Evolutionary conservation across 129 eudicot genomes (phyloP), one percentile per base, ranked within the genome.

Genomic region (Smallanthus sonchifolius): DNA sequence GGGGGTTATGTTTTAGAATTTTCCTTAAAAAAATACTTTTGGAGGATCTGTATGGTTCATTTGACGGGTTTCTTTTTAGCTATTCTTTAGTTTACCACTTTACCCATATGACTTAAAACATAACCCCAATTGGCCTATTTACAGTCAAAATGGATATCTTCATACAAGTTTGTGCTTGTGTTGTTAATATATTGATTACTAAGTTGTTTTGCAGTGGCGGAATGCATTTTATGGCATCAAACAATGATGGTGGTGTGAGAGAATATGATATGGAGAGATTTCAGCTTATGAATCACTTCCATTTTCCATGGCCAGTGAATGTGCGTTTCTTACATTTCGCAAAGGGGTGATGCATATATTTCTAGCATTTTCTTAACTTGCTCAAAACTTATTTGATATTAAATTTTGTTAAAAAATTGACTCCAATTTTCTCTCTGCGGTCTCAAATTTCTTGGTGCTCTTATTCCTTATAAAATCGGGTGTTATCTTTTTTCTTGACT

Each of bases 271-370:
- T 93, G 95, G 98, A 93, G 81, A 86, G 62, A 54, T 93, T 90
- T 84, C 96, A 93, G 87, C 96, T 84, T 40, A 52, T 69, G 54
- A 90, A 90, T 24, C 87, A 88, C 67, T 93, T 90, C 79, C 69
- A 71, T 20, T 93, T 74, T 74, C 93, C 97, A 67, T 93, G 98
- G 98, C 91, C 98, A 10, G 98, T 93, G 55, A 93, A 93, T 76
- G 98, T 93, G 13, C 84, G 96, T 85, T 67, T 76, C 34, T 39
- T 16, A 9, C 19, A n/a, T 28, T 39, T 49, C 71, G 1, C 60
- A 17, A n/a, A 54, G 60, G 17, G 7, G 32, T 0, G 11, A 54
- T 54, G 2, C 7, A 54, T 54, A 17, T 67, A n/a, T 6, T 7
- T 67, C 20, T 32, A 40, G 14, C 57, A 39, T 5, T 9, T 15